Evolutionary conservation across 208 protist species (phyloP), one percentile per base, ranked within the genome.

Genomic region (Spongospora subterranea): DNA sequence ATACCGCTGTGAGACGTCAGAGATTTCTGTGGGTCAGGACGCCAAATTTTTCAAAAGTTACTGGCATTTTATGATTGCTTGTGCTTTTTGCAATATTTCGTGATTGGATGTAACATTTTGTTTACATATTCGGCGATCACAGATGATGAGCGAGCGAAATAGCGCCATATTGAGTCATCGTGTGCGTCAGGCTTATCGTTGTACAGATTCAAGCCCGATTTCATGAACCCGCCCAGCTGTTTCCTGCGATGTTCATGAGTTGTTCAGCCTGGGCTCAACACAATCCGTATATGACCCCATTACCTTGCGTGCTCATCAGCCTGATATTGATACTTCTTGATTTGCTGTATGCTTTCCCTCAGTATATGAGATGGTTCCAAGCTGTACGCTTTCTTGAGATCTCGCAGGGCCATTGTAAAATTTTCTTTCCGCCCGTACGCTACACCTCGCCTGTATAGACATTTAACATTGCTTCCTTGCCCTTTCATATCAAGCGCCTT

Each of bases 361-460:
- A 43, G 11, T 39, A 43, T 6, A 6, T 20, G 35, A n/a, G 6
- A 39, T 39, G 71, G 71, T n/a, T 82, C 71, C 11, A 82, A 40
- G 11, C 17, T 45, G 17, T 82, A n/a, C 6, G 71, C 71, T 43
- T 82, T 82, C n/a, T 35, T 6, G 35, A 82, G 71, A 82, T 82
- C 71, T 13, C n/a, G 6, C n/a, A 82, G 71, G 13, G 71, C 71
- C 6, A 82, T 13, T 39, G n/a, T n/a, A 35, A 40, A 82, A 20
- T 82, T n/a, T 43, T 82, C 71, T 35, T n/a, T 6, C 17, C 40
- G 6, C 6, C 71, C 71, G 71, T 82, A 82, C 40, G 71, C 71
- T 35, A 82, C 6, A 45, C 71, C 71, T 82, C 71, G 6, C 35
- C 71, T 6, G n/a, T 82, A 82, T n/a, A 82, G 71, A n/a, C 71